Conservation (phyloP, 2,329 filamentous ascomycete species). For the Claviceps spartinae region DNA sequence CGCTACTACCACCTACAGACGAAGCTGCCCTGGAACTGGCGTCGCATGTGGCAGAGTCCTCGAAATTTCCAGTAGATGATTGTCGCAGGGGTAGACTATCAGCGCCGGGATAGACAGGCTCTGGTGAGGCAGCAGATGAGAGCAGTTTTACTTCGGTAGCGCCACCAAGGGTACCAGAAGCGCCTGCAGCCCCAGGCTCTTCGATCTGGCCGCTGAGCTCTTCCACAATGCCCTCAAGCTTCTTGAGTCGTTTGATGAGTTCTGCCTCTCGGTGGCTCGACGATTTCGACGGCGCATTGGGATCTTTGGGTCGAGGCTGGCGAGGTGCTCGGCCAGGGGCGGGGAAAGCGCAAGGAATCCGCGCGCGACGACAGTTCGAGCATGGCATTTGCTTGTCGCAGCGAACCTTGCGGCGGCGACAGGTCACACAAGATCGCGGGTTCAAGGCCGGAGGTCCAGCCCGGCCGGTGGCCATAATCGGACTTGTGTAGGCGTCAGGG, state of each 20-base stretch:
- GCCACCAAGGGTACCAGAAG: background rate
- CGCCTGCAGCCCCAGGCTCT: conserved; percentile 24
- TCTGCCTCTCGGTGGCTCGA: conserved; percentile 52
- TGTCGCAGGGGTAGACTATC: conserved; percentile 6
- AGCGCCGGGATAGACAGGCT: conserved; percentile 6
- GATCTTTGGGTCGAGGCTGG: conserved; percentile 50
- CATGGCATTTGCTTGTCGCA: conserved; percentile 70
- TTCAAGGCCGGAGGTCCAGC: conserved; percentile 25
- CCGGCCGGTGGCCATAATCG: conserved; percentile 21
- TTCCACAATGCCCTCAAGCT: conserved; percentile 64
- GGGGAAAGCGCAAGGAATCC: conserved; percentile 61
- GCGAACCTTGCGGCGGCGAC: conserved; percentile 50
- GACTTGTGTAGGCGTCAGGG: conserved; percentile 23
- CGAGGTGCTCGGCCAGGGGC: conserved; percentile 60
- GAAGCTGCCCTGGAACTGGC: conserved; percentile 14
- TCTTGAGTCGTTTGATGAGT: conserved; percentile 56
- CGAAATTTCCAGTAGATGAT: conserved; percentile 3
- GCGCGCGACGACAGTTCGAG: conserved; percentile 57
- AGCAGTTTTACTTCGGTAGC: conserved; percentile 18
- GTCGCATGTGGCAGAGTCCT: conserved; percentile 4
- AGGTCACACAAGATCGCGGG: conserved; percentile 36
- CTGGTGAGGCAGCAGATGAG: conserved; percentile 18
- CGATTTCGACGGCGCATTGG: conserved; percentile 45
- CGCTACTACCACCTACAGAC: conserved; percentile 20
- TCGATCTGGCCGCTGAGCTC: conserved; percentile 53